Evolutionary conservation across 805 yeast genomes (phyloP), one percentile per base, ranked within the genome.

Genomic region (Saitoella complicata): DNA sequence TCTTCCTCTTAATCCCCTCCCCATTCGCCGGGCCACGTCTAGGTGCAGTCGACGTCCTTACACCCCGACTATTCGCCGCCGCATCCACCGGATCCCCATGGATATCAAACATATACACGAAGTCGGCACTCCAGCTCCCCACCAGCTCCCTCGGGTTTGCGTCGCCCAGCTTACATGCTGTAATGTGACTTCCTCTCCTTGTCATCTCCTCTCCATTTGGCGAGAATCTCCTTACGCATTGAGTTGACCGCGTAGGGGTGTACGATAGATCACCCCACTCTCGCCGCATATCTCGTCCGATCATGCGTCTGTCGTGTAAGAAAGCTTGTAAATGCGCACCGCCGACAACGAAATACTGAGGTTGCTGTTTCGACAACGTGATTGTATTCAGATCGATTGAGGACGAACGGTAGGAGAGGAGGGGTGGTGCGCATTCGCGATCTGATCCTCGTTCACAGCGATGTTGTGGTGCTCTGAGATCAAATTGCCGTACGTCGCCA

Each of bases 71-170:
- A 21, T 21, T 21, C 21, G 21, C 21, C 21, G 21, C 21, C 2
- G 21, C 4, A 4, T 6, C 11, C 7, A 13, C 11, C 21, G 31
- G 8, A 39, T 39, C 32, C 32, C 31, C 40, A 30, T 39, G 40
- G 13, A 51, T 50, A 38, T 51, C 42, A 37, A 51, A 51, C 35
- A 51, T 40, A 38, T 46, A 45, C 6, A 51, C 40, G 7, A 35
- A 44, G 9, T 51, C 51, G 4, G 51, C 48, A 9, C 50, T 42
- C 53, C 53, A 51, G 35, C 51, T 50, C 7, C 50, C 49, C 21
- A 51, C 32, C 8, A 51, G 31, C 34, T 51, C 53, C 31, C 42
- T 46, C 21, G 53, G 53, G 21, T 42, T 41, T 8, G 44, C 38
- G 9, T 39, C 39, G 10, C 53, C 45, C 31, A 51, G 47, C 36